Conservation (phyloP, 345 rosid genomes). For the Gossypium ekmanianum region DNA sequence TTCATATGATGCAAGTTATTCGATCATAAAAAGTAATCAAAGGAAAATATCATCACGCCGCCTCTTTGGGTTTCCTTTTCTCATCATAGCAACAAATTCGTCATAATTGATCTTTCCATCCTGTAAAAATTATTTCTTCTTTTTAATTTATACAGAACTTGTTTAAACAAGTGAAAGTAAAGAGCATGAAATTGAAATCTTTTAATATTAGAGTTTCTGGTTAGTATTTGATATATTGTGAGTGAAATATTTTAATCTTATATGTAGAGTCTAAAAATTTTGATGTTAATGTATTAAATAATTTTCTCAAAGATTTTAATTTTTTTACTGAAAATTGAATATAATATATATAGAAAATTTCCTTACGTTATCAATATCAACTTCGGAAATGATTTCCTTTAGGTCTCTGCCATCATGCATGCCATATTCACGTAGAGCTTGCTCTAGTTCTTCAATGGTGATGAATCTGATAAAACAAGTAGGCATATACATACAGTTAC, state of each 20-base stretch:
- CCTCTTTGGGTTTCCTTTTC: slow-evolving; percentile 92
- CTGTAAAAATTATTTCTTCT: slow-evolving; percentile 27
- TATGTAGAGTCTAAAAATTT: too few species aligned
- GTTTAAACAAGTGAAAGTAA: too few species aligned
- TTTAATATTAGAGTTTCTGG: too few species aligned
- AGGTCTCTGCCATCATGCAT: slow-evolving; percentile 75
- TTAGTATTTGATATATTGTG: too few species aligned
- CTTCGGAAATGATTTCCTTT: slow-evolving; percentile 77
- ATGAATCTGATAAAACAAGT: slow-evolving; percentile 38
- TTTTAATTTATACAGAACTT: too few species aligned
- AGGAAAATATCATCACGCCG: slow-evolving; percentile 57
- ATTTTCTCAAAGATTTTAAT: too few species aligned
- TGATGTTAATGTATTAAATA: too few species aligned
- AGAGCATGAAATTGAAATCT: too few species aligned
- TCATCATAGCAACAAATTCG: slow-evolving; percentile 97
- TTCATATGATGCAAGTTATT: background rate
- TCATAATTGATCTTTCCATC: slow-evolving; percentile 91
- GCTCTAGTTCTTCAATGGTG: slow-evolving; percentile 87
- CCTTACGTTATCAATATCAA: slow-evolving; percentile 72
- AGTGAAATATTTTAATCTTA: too few species aligned
- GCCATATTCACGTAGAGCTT: slow-evolving; percentile 79
- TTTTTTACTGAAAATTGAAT: too few species aligned
- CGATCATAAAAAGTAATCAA: slow-evolving; percentile 12
- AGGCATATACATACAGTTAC: background rate
- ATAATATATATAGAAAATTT: background rate